Evolutionary conservation across 768 basidiomycete species (phyloP), one percentile per base, ranked within the genome.

Genomic region (Multifurca ochricompacta): DNA sequence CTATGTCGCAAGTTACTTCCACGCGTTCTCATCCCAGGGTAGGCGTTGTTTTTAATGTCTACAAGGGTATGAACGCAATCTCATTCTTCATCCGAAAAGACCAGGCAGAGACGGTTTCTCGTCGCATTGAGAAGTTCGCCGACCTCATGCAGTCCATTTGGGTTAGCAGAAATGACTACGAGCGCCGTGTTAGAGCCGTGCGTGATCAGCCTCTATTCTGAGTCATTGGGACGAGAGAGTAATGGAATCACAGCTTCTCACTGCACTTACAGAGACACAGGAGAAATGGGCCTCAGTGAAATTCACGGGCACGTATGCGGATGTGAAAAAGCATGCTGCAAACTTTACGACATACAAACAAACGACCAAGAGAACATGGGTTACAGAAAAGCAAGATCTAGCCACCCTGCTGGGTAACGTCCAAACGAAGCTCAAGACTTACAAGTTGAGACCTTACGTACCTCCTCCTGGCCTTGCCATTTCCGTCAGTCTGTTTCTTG

Each of bases 21-120:
- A 98, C 66, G 94, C 95, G 0, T 99, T 99, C 68, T 95, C 93
- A 0, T 85, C 90, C 0, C 94, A 96, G 86, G 91, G 94, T 94
- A 60, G 47, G 80, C 69, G 18, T 39, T 25, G 25, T 7, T 21
- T 56, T 32, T 8, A 18, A 3, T 21, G 23, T 32, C 9, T 19
- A 25, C 42, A 19, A 36, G 28, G 28, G 27, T 5, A 19, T 18
- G 45, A n/a, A 50, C 13, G 21, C 18, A 9, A 11, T 32, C 32
- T 48, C 42, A 14, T 34, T 19, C 43, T 32, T 41, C 41, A 37
- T 39, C 40, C n/a, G 9, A 9, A 21, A 59, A 96, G 95, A 98
- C 63, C 94, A 96, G 68, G 87, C 90, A 4, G 91, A 97, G 68
- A 96, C 92, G 0, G 92, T 92, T 18, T 87, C 92, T 1, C 81